Percentiles rank a stretch among this genome's conserved stretches.
phyloP scores from a whole-genome alignment of 306 rosid species.

The Psophocarpus tetragonolobus region DNA sequence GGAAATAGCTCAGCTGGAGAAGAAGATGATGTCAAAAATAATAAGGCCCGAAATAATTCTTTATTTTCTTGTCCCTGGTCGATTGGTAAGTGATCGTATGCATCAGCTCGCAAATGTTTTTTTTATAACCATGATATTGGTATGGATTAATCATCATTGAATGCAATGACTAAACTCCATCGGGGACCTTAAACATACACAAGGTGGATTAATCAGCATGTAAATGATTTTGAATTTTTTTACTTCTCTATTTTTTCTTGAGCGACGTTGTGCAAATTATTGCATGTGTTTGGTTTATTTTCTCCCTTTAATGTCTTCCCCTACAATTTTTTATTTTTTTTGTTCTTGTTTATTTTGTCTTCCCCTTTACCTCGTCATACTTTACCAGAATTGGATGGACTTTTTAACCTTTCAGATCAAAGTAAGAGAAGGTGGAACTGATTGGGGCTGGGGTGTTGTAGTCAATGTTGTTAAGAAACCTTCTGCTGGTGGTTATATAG shows the following conservation, averaged over 20 bases:
- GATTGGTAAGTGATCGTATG: slow-evolving; percentile 67
- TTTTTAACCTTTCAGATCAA: slow-evolving; percentile 59
- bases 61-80: slow-evolving; percentile 90
- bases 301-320: not conserved
- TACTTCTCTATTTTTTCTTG: not conserved
- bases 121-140: too few species aligned
- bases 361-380: not conserved
- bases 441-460: slow-evolving; percentile 99
- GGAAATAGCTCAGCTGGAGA: slow-evolving; percentile 82
- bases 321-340: not conserved
- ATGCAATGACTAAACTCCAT: too few species aligned
- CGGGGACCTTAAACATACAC: too few species aligned
- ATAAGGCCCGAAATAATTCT: slow-evolving; percentile 92
- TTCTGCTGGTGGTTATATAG: slow-evolving; percentile 80
- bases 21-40: slow-evolving; percentile 85
- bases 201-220: too few species aligned
- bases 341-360: not conserved
- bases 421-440: slow-evolving; percentile 95
- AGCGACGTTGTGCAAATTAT: slow-evolving; percentile 1
- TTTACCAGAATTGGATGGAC: slow-evolving; percentile 24
- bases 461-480: slow-evolving; percentile 92
- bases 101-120: not conserved
- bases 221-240: not conserved
- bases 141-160: too few species aligned
- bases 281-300: not conserved